phyloP scores from a whole-genome alignment of 2,329 filamentous ascomycete genomes.

The Fusarium sp. region DNA sequence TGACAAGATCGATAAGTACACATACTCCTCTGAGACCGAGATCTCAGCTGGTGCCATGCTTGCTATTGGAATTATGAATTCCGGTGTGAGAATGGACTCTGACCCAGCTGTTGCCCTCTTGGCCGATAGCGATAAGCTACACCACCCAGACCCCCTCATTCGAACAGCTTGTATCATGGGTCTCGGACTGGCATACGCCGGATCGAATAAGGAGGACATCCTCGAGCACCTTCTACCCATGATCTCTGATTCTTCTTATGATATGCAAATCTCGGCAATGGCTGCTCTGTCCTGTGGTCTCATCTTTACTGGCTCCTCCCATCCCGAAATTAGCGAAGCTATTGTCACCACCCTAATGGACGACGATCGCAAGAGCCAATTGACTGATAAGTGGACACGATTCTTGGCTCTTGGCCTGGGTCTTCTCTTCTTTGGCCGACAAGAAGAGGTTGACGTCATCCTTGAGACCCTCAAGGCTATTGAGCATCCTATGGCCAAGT shows the following conservation, averaged over 20 bases:
- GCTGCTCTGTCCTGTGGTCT: constrained; percentile 90
- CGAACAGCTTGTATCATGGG: constrained; percentile 93
- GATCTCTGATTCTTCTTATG: constrained; percentile 82
- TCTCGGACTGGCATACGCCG: constrained; percentile 92
- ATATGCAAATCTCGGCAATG: constrained; percentile 98
- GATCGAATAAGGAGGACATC: constrained; percentile 91
- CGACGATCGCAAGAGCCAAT: constrained; percentile 87
- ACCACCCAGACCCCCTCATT: constrained; percentile 80
- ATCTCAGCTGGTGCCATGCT: constrained; percentile 93
- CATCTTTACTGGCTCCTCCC: constrained; percentile 91
- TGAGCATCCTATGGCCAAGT: constrained; percentile 95
- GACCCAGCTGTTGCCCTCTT: constrained; percentile 91
- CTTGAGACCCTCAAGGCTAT: constrained; percentile 96
- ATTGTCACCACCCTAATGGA: constrained; percentile 94
- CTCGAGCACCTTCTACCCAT: constrained; percentile 87
- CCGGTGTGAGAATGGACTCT: constrained; percentile 86
- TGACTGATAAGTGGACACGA: constrained; percentile 98
- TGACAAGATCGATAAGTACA: constrained; percentile 95
- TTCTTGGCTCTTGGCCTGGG: constrained; percentile 96
- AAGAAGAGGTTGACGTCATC: constrained; percentile 99
- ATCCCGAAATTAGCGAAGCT: constrained; percentile 89
- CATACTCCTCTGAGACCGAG: constrained; percentile 80
- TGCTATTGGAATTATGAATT: constrained; percentile 95
- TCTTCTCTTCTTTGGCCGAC: constrained; percentile 92
- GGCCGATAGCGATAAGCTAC: constrained; percentile 81